Evolutionary conservation across 2,329 filamentous ascomycete genomes (phyloP).

Genomic region (Colletotrichum gloeosporioides): DNA sequence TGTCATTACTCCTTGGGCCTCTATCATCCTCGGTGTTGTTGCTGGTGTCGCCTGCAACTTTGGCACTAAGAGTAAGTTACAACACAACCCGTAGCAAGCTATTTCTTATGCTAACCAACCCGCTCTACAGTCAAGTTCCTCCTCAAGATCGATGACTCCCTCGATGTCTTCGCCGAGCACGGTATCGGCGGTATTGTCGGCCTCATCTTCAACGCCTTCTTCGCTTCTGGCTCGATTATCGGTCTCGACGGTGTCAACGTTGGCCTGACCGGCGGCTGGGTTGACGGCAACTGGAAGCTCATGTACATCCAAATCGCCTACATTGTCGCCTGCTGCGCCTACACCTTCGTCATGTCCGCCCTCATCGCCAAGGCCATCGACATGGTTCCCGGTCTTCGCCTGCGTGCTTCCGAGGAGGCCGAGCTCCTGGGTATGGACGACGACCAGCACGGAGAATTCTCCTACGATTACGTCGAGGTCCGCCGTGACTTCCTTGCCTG

Average conservation of each 20-base stretch:
- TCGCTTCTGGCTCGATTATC: constrained; percentile 73
- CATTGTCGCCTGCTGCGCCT: constrained; percentile 69
- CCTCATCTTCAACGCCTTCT: constrained; percentile 75
- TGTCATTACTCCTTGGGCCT: constrained; percentile 72
- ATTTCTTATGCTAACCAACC: not conserved
- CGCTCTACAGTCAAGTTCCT: constrained; percentile 59
- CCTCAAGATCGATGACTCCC: constrained; percentile 71
- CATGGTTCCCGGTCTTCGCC: constrained; percentile 76
- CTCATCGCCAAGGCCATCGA: constrained; percentile 78
- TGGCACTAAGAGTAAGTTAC: constrained; percentile 60
- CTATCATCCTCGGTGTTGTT: constrained; percentile 68
- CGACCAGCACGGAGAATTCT: constrained; percentile 88
- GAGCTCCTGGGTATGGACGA: constrained; percentile 90
- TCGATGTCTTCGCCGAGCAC: constrained; percentile 77
- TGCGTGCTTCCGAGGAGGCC: constrained; percentile 81
- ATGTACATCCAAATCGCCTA: constrained; percentile 84
- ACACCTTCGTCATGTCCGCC: constrained; percentile 76
- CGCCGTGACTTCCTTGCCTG: constrained; percentile 87
- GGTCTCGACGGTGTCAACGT: constrained; percentile 80
- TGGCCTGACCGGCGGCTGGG: constrained; percentile 70
- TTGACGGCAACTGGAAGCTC: constrained; percentile 76
- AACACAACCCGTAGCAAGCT: not conserved
- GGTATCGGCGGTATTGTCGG: constrained; percentile 72
- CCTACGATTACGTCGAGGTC: constrained; percentile 90
- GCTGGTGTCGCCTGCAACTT: constrained; percentile 73